Base-by-base conservation (phyloP, 2,329 filamentous ascomycete genomes). In the Fusarium fujikuroi region DNA sequence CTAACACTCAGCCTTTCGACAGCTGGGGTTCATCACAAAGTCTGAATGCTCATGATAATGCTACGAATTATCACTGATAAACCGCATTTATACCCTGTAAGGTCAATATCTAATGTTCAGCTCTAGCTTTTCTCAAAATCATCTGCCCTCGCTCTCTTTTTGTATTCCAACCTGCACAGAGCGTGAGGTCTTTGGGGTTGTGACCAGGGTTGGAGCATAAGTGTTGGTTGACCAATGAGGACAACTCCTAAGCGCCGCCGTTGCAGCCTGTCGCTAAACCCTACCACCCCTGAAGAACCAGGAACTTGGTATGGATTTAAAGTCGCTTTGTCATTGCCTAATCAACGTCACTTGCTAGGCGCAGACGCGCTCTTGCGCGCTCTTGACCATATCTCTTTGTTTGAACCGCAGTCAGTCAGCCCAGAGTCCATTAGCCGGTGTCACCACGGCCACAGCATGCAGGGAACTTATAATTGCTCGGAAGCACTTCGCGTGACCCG, bases 231-330 rank as follows among this genome's bases (percentile, higher is more conserved):
- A 44, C 78, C 78, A 80, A 80, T 80, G 64, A 76, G 50, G 62
- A 40, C 19, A 56, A 60, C 44, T 76, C 68, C 59, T 80, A 79
- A 79, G 78, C 78, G 78, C 78, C 76, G 76, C 73, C 68, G 73
- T 75, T 77, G 72, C 75, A 75, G 69, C 70, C 70, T 73, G 76
- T 75, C 76, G 70, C 70, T 70, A 61, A 64, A 74, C 73, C 73
- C 78, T 76, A 74, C 70, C 37, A 58, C 65, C 69, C 68, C 71
- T 68, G 61, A 57, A 60, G 71, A 65, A 67, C 64, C 63, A 68
- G 68, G 63, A 69, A 60, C 63, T 69, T 63, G 66, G 60, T 65
- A 63, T 54, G 50, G 50, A 40, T 66, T 64, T 47, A 54, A 63
- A 61, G 52, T 54, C 43, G 40, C 56, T 63, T 67, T 57, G 60